Evolutionary conservation across 75 land plant species (phyloP).

Genomic region (Cryptomeria japonica): DNA sequence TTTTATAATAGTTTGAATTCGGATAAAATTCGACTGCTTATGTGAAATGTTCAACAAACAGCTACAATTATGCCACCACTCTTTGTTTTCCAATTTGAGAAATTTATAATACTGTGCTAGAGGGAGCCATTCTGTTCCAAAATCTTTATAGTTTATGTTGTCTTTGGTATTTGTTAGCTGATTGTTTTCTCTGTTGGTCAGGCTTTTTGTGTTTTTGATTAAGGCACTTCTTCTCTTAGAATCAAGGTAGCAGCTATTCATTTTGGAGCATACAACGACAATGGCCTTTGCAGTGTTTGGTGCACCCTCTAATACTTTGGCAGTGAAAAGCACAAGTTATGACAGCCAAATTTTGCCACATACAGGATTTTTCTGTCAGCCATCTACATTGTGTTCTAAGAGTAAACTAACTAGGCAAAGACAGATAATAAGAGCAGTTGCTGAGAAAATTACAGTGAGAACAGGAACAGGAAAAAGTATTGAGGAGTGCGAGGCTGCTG

Average conservation of each 20-base stretch:
- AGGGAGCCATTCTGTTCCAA: neutral
- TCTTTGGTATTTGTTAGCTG: neutral
- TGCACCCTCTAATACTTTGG: conserved; percentile 1
- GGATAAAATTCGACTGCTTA: neutral
- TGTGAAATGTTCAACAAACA: neutral
- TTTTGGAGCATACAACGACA: neutral
- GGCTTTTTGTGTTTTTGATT: neutral
- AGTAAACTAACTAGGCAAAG: conserved; percentile 10
- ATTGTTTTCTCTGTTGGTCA: neutral
- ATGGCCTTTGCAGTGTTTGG: conserved; percentile 10
- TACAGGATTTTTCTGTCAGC: neutral
- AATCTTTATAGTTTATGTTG: neutral
- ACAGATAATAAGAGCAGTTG: conserved; percentile 16
- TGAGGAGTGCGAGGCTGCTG: conserved; percentile 88
- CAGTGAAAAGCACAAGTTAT: conserved; percentile 1
- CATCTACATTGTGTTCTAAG: neutral
- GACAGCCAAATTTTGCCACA: neutral
- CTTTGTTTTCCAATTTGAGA: neutral
- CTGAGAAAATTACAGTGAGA: conserved; percentile 20
- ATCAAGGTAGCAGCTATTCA: neutral
- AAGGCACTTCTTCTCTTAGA: conserved; percentile 3
- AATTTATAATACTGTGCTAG: neutral
- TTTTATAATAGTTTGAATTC: neutral
- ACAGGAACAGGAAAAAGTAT: conserved; percentile 28
- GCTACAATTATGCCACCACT: neutral